phyloP scores from a whole-genome alignment of 225 moss, liverwort and hornwort species.

The Marchantia polymorpha region DNA sequence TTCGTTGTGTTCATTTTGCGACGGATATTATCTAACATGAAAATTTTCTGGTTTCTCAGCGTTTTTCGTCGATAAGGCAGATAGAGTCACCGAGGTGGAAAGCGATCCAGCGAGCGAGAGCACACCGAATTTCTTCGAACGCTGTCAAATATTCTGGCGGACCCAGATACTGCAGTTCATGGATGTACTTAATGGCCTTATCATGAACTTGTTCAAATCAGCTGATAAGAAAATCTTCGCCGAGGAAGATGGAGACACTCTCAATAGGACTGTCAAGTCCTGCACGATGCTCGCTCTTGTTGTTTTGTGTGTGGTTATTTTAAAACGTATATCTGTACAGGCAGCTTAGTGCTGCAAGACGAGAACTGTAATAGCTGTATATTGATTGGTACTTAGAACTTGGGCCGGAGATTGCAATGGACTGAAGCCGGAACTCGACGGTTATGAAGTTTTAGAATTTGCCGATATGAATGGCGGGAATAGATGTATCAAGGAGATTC shows the following conservation, averaged over 20 bases:
- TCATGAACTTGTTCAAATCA: conserved; percentile 60
- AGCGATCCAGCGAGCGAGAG: conserved; percentile 19
- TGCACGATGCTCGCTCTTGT: conserved; percentile 82
- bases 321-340: conserved; percentile 49
- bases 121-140: conserved; percentile 49
- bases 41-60: background rate
- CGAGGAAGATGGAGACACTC: conserved; percentile 48
- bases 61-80: background rate
- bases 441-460: conserved; percentile 5
- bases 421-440: conserved; percentile 1
- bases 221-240: conserved; percentile 60
- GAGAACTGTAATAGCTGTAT: background rate
- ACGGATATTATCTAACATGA: background rate
- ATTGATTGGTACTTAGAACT: conserved; percentile 9
- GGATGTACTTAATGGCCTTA: conserved; percentile 56
- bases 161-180: conserved; percentile 62
- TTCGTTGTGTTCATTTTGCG: background rate
- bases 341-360: conserved; percentile 30
- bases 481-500: background rate
- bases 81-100: background rate
- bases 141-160: conserved; percentile 54
- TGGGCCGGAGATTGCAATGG: background rate
- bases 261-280: conserved; percentile 69
- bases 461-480: conserved; percentile 17
- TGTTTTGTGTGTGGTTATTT: conserved; percentile 78